phyloP scores from a whole-genome alignment of 1,139 yeast species.

The Casaregolazyma suthepensis region DNA sequence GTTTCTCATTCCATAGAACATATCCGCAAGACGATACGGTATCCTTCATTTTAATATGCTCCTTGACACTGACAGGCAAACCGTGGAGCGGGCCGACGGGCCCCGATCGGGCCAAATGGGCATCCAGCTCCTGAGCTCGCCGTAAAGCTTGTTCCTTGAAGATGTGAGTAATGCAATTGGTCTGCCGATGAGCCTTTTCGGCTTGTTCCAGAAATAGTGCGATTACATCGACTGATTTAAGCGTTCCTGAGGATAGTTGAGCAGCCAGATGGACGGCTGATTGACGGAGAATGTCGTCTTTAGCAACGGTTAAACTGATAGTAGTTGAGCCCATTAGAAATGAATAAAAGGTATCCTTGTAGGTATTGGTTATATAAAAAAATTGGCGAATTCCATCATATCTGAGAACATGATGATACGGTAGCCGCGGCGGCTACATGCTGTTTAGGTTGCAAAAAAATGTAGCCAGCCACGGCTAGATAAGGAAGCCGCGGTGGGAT shows the following conservation, averaged over 20 bases:
- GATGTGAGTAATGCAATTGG: conserved; percentile 51
- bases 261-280: neutral
- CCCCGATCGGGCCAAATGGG: conserved; percentile 46
- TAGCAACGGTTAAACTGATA: neutral
- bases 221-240: neutral
- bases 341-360: neutral
- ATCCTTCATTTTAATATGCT: conserved; percentile 55
- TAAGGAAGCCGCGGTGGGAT: neutral
- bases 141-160: conserved; percentile 42
- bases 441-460: neutral
- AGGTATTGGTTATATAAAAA: neutral
- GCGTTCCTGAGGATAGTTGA: neutral
- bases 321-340: neutral
- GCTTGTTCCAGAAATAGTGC: conserved; percentile 28
- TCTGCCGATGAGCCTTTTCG: conserved; percentile 5
- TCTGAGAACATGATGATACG: neutral
- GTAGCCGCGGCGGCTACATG: neutral
- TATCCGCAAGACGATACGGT: conserved; percentile 32
- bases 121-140: conserved; percentile 52
- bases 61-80: conserved; percentile 70
- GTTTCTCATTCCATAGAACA: conserved; percentile 32
- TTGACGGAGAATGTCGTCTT: neutral
- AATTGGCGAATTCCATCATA: neutral
- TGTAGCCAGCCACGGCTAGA: neutral
- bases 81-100: conserved; percentile 75